phyloP scores from a whole-genome alignment of 2,329 filamentous ascomycete genomes.

The Gliomastix tumulicola region DNA sequence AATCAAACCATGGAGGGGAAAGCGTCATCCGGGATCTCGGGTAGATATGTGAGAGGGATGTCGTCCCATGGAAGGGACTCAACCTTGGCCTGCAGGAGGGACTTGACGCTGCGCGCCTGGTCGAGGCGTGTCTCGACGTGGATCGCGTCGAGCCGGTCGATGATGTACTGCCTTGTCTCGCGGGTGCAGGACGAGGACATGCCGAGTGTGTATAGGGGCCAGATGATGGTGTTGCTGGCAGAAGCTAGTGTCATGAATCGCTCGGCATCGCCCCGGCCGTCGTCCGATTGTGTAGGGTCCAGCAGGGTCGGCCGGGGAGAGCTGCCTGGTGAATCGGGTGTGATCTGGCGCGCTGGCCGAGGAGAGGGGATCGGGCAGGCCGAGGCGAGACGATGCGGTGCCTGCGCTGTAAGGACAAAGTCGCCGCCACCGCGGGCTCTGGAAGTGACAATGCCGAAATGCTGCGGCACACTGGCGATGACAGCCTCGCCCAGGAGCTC shows the following conservation, averaged over 20 bases:
- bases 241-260: conserved; percentile 42
- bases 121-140: conserved; percentile 36
- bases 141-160: conserved; percentile 35
- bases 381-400: conserved; percentile 4
- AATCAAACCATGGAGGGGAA: conserved; percentile 15
- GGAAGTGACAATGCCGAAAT: conserved; percentile 39
- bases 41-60: conserved; percentile 16
- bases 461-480: conserved; percentile 39
- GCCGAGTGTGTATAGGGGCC: conserved; percentile 42
- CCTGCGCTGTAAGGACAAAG: conserved; percentile 3
- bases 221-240: conserved; percentile 39
- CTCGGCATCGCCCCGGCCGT: conserved; percentile 23
- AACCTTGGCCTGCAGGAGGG: conserved; percentile 29
- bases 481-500: conserved; percentile 32
- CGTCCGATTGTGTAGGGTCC: conserved; percentile 26
- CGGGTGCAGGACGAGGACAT: conserved; percentile 36
- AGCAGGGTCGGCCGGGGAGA: conserved; percentile 27
- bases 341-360: conserved; percentile 2
- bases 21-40: conserved; percentile 13
- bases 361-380: conserved; percentile 20
- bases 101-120: conserved; percentile 35
- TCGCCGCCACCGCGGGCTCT: conserved; percentile 19
- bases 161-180: conserved; percentile 32
- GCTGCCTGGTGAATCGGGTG: conserved; percentile 7
- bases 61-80: conserved; percentile 15